Base-by-base conservation (phyloP, 2,329 filamentous ascomycete genomes). In the Trichophyton mentagrophytes region DNA sequence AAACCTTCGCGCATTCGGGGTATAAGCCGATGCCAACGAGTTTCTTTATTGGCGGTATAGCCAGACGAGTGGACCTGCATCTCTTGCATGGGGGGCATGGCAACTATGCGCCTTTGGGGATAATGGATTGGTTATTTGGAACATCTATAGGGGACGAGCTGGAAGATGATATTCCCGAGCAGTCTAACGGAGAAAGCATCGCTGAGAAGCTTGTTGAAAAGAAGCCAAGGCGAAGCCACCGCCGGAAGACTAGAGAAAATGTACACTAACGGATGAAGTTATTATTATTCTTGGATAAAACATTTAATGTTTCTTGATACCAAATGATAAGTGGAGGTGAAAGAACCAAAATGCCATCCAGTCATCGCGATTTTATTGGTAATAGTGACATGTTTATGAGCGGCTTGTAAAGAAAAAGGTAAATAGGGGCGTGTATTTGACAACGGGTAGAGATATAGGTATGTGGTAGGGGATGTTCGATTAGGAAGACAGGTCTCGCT, bases 1-100 rank as follows among this genome's bases (percentile, higher is more conserved):
- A 84, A 63, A 77, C 81, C 0, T 82, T 85, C 64, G 77, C 81
- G 1, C 82, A 81, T 68, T 84, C 79, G 1, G 83, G 82, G 1
- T 85, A 85, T 70, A 79, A 77, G 1, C 72, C 80, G 1, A 72
- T 85, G 60, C 82, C 82, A 2, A 82, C 80, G 1, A 80, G 75
- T 6, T 82, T 85, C 65, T 76, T 85, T 66, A 70, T 85, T 6
- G 74, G 76, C 2, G 81, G 82, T 1, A 82, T 85, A 72, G 82
- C 82, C 9, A 77, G 81, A 33, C 74, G 82, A 5, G 78, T 74
- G 0, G 82, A 85, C 64, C 73, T 74, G 55, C 83, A 85, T 68
- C 72, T 84, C 66, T 67, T 79, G 47, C 76, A 71, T 42, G 68
- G 72, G 60, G 79, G 76, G 1, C 67, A 72, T 22, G 75, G 75